Evolutionary conservation across 1,139 yeast genomes (phyloP), one percentile per base, ranked within the genome.

Genomic region (Yamadazyma dushanensis): DNA sequence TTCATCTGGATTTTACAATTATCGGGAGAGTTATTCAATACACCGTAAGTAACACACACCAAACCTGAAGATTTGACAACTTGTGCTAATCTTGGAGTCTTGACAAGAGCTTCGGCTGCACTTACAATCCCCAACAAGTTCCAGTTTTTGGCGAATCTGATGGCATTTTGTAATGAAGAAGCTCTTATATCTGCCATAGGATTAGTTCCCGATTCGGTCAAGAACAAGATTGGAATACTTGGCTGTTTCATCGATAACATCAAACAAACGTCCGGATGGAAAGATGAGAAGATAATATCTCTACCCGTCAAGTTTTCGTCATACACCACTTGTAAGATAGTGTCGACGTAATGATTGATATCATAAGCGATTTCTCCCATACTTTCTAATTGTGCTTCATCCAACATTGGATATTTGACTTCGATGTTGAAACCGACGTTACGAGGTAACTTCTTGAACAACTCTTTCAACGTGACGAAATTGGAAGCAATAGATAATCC

Each of bases 341-440:
- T 83, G 53, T 85, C 96, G 24, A 88, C 85, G 78, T 92, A 92
- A 49, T 75, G 76, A 57, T 92, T 92, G 64, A 89, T 70, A 50
- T 90, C 97, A 40, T 85, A 76, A 3, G 86, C 90, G 45, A 86
- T 70, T 45, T 84, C 85, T 18, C 95, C 96, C 80, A 90, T 83
- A 45, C 84, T 88, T 55, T 92, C 97, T 7, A 69, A 70, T 57
- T 89, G 87, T 0, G 95, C 92, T 62, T 92, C 97, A 57, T 88
- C 95, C 39, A 88, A 71, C 95, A 92, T 87, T 3, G 98, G 97
- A 55, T 89, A 92, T 56, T 89, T 92, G 61, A 95, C 80, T 59
- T 92, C 98, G 44, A 92, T 88, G 54, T 92, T 92, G 65, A 92
- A 90, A 0, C 98, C 98, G 16, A 90, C 95, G 43, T 75, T 76